These are phyloP conservation scores for Nemania sp. DNA, from an alignment of 2,329 filamentous ascomycete species.

Conservation along the genomic window DNA sequence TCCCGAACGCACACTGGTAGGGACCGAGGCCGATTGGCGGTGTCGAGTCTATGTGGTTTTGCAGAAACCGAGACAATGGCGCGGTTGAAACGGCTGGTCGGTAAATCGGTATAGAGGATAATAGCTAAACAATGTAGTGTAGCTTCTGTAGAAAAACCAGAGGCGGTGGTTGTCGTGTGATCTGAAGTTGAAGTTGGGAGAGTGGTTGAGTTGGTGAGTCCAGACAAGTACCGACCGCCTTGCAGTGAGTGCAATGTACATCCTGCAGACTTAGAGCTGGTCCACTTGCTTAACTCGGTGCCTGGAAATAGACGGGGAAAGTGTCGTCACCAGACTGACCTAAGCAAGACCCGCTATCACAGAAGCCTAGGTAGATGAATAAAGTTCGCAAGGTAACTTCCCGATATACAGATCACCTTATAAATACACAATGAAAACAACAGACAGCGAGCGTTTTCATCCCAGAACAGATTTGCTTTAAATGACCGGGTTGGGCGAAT, in stretches of 20 bases:
- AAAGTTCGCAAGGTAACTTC: too few relatives aligned
- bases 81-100: not conserved
- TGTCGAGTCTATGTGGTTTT: slow-evolving; percentile 9
- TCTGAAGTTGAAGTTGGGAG: slow-evolving; percentile 18
- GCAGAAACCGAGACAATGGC: not conserved
- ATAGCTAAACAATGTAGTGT: slow-evolving; percentile 29
- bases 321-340: slow-evolving; percentile 35
- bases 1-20: not conserved
- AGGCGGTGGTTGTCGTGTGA: slow-evolving; percentile 3
- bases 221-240: not conserved
- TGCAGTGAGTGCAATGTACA: too few relatives aligned
- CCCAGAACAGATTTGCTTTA: too few relatives aligned
- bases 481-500: too few relatives aligned
- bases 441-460: too few relatives aligned
- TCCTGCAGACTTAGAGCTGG: not conserved
- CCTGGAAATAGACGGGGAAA: slow-evolving; percentile 17
- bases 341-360: too few relatives aligned
- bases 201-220: not conserved
- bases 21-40: not conserved
- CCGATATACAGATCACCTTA: too few relatives aligned
- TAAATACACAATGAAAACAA: too few relatives aligned
- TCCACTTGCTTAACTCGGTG: slow-evolving; percentile 22
- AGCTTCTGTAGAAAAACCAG: slow-evolving; percentile 11
- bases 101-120: slow-evolving; percentile 23
- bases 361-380: too few relatives aligned